A percentile compares a stretch with the other conserved stretches of the same genome.
phyloP scores from a whole-genome alignment of 129 eudicot species.

The Erigeron canadensis region DNA sequence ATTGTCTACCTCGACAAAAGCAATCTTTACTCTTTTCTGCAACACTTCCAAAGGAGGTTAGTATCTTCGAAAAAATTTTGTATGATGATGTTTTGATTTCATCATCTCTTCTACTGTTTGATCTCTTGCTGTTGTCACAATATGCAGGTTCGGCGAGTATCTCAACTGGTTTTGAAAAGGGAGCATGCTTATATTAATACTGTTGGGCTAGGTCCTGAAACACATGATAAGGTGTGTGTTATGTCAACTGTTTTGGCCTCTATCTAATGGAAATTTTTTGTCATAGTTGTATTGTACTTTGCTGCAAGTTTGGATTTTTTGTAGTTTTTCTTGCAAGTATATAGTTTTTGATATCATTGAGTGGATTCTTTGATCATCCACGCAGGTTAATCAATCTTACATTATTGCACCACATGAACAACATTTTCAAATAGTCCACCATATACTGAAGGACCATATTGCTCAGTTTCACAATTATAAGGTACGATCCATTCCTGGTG shows the following conservation, averaged over 20 bases:
- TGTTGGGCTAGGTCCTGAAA: slow-evolving; percentile 67
- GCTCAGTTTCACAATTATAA: slow-evolving; percentile 62
- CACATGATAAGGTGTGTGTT: slow-evolving; percentile 64
- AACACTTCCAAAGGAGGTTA: slow-evolving; percentile 89
- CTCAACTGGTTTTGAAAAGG: slow-evolving; percentile 81
- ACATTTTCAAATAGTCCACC: slow-evolving; percentile 72
- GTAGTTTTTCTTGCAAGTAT: not conserved
- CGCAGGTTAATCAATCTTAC: slow-evolving; percentile 79
- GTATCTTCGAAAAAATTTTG: not conserved
- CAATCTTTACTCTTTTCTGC: slow-evolving; percentile 90
- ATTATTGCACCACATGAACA: slow-evolving; percentile 75
- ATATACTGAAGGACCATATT: slow-evolving; percentile 65
- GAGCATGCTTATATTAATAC: slow-evolving; percentile 79
- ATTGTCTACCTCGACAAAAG: slow-evolving; percentile 91
- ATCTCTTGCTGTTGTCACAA: slow-evolving; percentile 6
- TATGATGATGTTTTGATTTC: not conserved
- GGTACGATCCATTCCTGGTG: slow-evolving; percentile 39
- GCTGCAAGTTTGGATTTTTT: slow-evolving; percentile 8
- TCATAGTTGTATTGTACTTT: slow-evolving; percentile 6
- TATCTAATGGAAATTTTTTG: slow-evolving; percentile 7
- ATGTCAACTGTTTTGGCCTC: not conserved
- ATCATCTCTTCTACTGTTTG: not conserved
- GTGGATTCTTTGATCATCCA: slow-evolving; percentile 8
- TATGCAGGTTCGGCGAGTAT: slow-evolving; percentile 82
- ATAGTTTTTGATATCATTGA: slow-evolving; percentile 3